Conservation (phyloP, 2,329 filamentous ascomycete species). For the Aspergillus sojae region DNA sequence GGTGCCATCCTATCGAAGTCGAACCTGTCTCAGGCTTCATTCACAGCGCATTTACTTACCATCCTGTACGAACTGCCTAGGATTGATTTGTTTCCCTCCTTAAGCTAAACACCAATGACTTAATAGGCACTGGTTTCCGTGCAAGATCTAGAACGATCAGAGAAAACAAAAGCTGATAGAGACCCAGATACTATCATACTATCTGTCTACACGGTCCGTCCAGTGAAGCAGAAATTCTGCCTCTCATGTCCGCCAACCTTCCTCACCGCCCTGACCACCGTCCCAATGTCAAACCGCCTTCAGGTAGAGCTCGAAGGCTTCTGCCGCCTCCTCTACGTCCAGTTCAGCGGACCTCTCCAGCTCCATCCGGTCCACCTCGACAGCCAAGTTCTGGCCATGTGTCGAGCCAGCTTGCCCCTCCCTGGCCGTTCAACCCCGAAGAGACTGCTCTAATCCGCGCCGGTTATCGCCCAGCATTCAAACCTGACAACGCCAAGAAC, state of each 20-base stretch:
- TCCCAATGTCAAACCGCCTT: slow-evolving; percentile 2
- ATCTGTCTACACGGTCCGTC: background rate
- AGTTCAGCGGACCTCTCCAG: slow-evolving; percentile 5
- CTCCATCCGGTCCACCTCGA: background rate
- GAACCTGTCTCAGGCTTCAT: background rate
- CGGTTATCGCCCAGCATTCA: slow-evolving; percentile 28
- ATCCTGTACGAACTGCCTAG: slow-evolving; percentile 24
- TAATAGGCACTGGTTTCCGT: background rate
- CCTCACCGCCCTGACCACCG: slow-evolving; percentile 20
- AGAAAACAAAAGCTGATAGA: background rate
- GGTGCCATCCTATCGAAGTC: background rate
- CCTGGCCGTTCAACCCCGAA: slow-evolving; percentile 26
- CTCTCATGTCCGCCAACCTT: slow-evolving; percentile 16
- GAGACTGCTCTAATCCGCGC: slow-evolving; percentile 27
- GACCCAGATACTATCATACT: background rate
- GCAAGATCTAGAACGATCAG: background rate
- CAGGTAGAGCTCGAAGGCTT: background rate
- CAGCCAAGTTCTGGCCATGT: slow-evolving; percentile 23
- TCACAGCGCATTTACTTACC: slow-evolving; percentile 26
- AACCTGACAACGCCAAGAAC: slow-evolving; percentile 10
- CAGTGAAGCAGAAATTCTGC: slow-evolving; percentile 18
- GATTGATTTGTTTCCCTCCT: background rate
- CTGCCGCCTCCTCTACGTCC: background rate
- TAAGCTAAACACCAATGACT: background rate
- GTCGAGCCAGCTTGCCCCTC: slow-evolving; percentile 18